Evolutionary conservation across 257 asterid genomes (phyloP).

Genomic region (Lavandula angustifolia): DNA sequence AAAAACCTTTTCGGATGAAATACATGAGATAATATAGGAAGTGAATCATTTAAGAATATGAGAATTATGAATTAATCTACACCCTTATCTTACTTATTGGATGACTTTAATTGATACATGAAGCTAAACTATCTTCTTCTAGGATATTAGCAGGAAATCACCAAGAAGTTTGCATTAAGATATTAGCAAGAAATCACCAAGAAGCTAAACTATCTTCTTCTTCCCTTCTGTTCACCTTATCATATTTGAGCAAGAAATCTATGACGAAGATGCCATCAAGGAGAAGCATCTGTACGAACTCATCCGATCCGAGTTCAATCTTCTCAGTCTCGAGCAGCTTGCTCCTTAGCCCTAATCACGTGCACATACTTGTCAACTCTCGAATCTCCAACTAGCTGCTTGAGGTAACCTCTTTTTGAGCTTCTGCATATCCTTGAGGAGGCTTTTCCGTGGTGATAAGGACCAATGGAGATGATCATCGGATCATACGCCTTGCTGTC

Average conservation of each 20-base stretch:
- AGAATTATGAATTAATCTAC: too few species aligned
- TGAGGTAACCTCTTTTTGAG: conserved; percentile 15
- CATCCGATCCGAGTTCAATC: neutral
- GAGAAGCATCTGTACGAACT: conserved; percentile 25
- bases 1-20: too few species aligned
- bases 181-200: too few species aligned
- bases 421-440: conserved; percentile 14
- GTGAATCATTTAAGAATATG: too few species aligned
- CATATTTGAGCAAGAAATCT: conserved; percentile 15
- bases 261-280: conserved; percentile 27
- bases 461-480: conserved; percentile 26
- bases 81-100: too few species aligned
- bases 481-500: conserved; percentile 24
- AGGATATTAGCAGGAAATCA: too few species aligned
- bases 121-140: too few species aligned
- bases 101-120: too few species aligned
- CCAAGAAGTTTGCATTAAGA: too few species aligned
- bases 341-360: neutral
- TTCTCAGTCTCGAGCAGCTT: neutral
- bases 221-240: too few species aligned
- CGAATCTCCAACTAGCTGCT: neutral
- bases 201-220: too few species aligned
- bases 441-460: conserved; percentile 21
- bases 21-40: too few species aligned
- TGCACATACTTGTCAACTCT: neutral